Conservation (phyloP, 495 filamentous ascomycete genomes). For the Xylaria acuta region DNA sequence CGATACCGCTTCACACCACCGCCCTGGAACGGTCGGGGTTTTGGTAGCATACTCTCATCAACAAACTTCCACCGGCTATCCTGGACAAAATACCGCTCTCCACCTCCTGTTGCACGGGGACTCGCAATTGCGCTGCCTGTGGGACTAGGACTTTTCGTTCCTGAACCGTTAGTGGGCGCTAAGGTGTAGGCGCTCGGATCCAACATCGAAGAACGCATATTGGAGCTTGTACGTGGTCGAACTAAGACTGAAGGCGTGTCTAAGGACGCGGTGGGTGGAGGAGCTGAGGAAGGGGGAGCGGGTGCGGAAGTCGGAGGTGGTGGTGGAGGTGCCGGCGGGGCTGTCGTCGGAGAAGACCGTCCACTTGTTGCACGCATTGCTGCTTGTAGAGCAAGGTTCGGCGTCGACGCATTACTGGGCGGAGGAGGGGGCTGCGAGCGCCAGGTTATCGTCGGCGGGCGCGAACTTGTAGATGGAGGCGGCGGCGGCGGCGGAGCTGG, state of each 20-base stretch:
- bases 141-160: constrained; percentile 52
- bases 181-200: constrained; percentile 82
- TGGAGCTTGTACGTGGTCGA: constrained; percentile 39
- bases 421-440: constrained; percentile 61
- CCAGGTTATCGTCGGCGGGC: constrained; percentile 43
- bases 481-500: constrained; percentile 57
- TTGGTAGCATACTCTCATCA: constrained; percentile 79
- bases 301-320: constrained; percentile 42
- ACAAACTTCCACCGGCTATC: constrained; percentile 89
- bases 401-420: constrained; percentile 41
- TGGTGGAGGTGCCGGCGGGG: constrained; percentile 47
- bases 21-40: constrained; percentile 78
- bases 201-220: constrained; percentile 57
- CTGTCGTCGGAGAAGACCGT: constrained; percentile 51
- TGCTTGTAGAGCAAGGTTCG: constrained; percentile 57
- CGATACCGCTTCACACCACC: constrained; percentile 74
- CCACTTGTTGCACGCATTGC: constrained; percentile 56
- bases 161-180: constrained; percentile 49
- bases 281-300: constrained; percentile 45
- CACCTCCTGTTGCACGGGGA: constrained; percentile 42
- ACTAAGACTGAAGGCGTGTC: constrained; percentile 33
- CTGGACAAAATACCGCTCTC: constrained; percentile 66
- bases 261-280: constrained; percentile 41
- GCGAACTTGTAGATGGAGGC: constrained; percentile 34
- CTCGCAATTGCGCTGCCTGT: constrained; percentile 41